Base-by-base conservation (phyloP, 495 filamentous ascomycete species). In the Parathielavia hyrcaniae region DNA sequence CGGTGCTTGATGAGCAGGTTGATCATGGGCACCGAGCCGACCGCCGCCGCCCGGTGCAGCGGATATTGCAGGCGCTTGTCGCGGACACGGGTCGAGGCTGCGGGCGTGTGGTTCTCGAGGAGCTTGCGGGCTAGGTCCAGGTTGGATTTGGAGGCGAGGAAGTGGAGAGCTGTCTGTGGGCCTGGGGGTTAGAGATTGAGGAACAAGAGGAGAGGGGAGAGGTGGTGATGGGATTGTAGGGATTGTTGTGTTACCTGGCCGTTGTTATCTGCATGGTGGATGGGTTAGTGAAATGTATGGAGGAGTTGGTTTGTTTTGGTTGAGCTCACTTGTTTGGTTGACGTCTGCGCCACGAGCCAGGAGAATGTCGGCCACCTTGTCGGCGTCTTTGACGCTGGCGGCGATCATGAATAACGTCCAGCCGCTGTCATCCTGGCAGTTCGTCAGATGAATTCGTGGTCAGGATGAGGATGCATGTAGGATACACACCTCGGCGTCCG, bases 391-490 rank as follows among this genome's bases (percentile, higher is more conserved):
- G 38, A 95, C 77, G 59, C 86, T 91, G 11, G 87, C 81, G 11
- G 92, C 87, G 52, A 97, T 96, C 91, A 97, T 97, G 23, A 97
- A 77, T 1, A 89, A 87, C 12, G 92, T 95, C 93, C 93, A 98
- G 52, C 92, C 91, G 10, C 84, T 85, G 17, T 85, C 90, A 68
- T 98, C 93, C 83, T 57, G 8, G 51, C 14, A 23, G 14, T 32
- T 17, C 10, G 48, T 53, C 23, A 61, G 57, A 10, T 8, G n/a
- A 17, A 35, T 1, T 35, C 7, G 6, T 32, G 22, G 20, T 20
- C 20, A 12, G 10, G 11, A 30, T 17, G n/a, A 0, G 13, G 34
- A 19, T 6, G 10, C 34, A 26, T 45, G n/a, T 30, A n/a, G 26
- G 6, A 30, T 30, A 53, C 73, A 17, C 65, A 90, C 88, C 71